Conservation (phyloP, 2,329 filamentous ascomycete genomes). For the Catunica adiposa region DNA sequence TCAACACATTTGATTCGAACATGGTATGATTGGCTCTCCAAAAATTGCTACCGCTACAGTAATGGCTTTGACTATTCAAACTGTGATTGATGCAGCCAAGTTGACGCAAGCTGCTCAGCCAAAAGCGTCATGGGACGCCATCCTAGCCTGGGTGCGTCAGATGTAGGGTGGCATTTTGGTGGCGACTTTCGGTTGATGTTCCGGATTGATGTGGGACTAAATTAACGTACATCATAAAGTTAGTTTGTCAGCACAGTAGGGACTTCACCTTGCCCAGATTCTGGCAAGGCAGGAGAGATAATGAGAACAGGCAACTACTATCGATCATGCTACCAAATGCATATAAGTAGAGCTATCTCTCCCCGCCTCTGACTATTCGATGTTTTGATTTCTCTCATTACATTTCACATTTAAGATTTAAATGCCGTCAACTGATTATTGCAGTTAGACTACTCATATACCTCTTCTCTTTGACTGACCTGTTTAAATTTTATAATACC, state of each 20-base stretch:
- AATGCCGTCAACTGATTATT: background rate
- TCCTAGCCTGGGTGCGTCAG: background rate
- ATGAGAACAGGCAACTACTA: no score
- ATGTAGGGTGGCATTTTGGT: background rate
- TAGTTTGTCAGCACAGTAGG: background rate
- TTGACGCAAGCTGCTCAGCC: background rate
- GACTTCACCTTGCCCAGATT: no score
- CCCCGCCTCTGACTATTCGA: background rate
- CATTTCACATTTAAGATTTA: background rate
- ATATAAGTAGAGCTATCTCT: background rate
- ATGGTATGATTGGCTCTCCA: background rate
- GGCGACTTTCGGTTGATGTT: slow-evolving; percentile 10
- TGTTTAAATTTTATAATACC: background rate
- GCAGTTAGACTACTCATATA: background rate
- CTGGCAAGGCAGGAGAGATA: no score
- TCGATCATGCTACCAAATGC: no score
- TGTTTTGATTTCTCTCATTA: background rate
- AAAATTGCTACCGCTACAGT: background rate
- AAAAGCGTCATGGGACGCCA: slow-evolving; percentile 1
- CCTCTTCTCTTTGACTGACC: background rate
- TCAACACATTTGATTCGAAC: background rate
- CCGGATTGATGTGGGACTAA: background rate
- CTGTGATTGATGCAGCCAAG: background rate
- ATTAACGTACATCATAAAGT: background rate
- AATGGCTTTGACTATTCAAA: background rate